phyloP scores from a whole-genome alignment of 2,329 filamentous ascomycete genomes.

The Cordyceps fumosorosea region DNA sequence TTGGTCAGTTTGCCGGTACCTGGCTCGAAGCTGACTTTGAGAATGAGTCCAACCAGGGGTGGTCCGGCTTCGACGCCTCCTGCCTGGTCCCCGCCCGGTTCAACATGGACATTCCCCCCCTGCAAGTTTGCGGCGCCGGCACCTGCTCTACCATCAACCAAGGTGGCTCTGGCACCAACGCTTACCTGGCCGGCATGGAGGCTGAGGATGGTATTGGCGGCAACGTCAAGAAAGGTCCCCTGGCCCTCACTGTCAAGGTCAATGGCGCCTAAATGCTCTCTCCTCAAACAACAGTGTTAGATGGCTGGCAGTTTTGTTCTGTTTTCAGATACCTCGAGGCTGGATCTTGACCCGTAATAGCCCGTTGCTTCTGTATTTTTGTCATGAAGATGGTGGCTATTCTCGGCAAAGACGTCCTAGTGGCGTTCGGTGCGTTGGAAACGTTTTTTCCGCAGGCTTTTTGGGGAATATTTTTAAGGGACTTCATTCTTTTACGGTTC shows the following conservation, averaged over 20 bases:
- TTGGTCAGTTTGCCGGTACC: conserved; percentile 36
- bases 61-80: conserved; percentile 46
- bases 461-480: conserved; percentile 1
- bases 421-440: conserved; percentile 13
- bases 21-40: conserved; percentile 47
- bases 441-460: background rate
- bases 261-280: conserved; percentile 14
- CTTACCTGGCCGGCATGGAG: conserved; percentile 33
- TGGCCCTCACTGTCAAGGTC: conserved; percentile 26
- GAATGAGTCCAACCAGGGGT: conserved; percentile 38
- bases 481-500: background rate
- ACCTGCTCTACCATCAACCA: conserved; percentile 36
- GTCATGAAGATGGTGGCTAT: background rate
- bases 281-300: conserved; percentile 9
- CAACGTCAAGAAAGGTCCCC: conserved; percentile 28
- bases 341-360: conserved; percentile 2
- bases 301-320: background rate
- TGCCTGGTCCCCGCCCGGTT: conserved; percentile 36
- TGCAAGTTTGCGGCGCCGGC: conserved; percentile 32
- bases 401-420: conserved; percentile 11
- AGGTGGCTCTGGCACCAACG: conserved; percentile 30
- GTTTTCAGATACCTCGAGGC: conserved; percentile 12
- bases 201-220: conserved; percentile 33
- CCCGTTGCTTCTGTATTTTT: background rate
- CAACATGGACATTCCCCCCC: conserved; percentile 26